A percentile compares a stretch with the other conserved stretches of the same genome.
Evolutionary conservation across 176 grass and related monocot genomes (phyloP).

Genomic region (Aegilops sharonensis): DNA sequence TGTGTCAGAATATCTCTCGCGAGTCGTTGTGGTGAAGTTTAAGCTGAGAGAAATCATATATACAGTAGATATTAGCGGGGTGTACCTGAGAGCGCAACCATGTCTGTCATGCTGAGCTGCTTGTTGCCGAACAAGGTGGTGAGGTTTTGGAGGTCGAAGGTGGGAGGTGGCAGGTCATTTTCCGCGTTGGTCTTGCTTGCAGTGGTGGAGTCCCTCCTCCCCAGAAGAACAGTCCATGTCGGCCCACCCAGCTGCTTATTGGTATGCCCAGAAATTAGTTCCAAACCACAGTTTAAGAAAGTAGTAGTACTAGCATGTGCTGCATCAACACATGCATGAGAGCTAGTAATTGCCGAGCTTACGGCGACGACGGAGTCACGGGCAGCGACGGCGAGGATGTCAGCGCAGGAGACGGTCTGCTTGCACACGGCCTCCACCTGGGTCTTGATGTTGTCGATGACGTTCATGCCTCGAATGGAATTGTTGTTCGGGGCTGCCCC

Average conservation of each 20-base stretch:
- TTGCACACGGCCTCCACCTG: conserved; percentile 52
- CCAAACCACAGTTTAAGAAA: not conserved
- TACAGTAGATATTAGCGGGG: no score
- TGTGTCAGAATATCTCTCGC: not conserved
- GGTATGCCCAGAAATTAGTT: not conserved
- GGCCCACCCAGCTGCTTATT: conserved; percentile 53
- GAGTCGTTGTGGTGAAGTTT: not conserved
- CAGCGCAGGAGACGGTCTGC: conserved; percentile 68
- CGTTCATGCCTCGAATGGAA: conserved; percentile 5
- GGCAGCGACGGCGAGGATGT: conserved; percentile 63
- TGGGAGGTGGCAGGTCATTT: conserved; percentile 16
- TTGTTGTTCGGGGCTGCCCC: not conserved
- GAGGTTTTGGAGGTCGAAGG: not conserved
- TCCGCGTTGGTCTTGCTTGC: conserved; percentile 15
- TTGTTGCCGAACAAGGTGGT: not conserved
- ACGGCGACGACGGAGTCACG: conserved; percentile 71
- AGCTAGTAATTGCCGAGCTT: not conserved
- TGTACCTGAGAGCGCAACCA: conserved; percentile 70
- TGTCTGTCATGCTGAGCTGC: conserved; percentile 32
- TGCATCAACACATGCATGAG: not conserved
- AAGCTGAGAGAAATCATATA: not conserved
- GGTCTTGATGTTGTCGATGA: conserved; percentile 60
- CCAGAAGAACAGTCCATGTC: conserved; percentile 49
- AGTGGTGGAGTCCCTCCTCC: conserved; percentile 46
- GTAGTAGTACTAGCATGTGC: no score